Evolutionary conservation across 2,329 filamentous ascomycete species (phyloP).

Genomic region (Penicillium verrucosum): DNA sequence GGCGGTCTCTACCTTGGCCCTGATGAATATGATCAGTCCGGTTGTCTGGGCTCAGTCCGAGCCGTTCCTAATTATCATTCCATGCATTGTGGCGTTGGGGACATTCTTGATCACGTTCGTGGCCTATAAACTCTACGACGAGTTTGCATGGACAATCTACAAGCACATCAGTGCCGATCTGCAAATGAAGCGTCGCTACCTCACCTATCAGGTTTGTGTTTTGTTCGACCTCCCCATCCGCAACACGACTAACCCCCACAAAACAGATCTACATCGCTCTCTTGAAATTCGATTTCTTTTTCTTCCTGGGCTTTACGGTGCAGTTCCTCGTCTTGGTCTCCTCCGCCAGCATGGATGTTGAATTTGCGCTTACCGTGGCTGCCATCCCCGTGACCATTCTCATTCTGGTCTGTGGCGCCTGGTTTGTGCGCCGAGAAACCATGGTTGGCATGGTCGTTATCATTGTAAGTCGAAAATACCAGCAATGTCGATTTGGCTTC

Average conservation of each 20-base stretch:
- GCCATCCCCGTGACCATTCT: constrained; percentile 88
- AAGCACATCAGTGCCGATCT: constrained; percentile 98
- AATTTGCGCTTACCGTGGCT: constrained; percentile 81
- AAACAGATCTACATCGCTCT: constrained; percentile 90
- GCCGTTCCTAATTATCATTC: constrained; percentile 80
- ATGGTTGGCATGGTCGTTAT: constrained; percentile 71
- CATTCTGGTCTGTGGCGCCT: constrained; percentile 81
- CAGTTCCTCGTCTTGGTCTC: constrained; percentile 94
- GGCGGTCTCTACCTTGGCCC: constrained; percentile 59
- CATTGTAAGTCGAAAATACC: constrained; percentile 54
- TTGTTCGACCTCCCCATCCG: background rate
- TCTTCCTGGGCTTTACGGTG: constrained; percentile 97
- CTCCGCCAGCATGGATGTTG: constrained; percentile 62
- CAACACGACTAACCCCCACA: constrained; percentile 18
- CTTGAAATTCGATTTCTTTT: constrained; percentile 99
- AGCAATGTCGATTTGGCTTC: constrained; percentile 6
- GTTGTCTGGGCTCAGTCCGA: constrained; percentile 67
- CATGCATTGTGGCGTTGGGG: constrained; percentile 73
- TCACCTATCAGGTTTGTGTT: constrained; percentile 80
- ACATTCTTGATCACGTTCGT: constrained; percentile 71
- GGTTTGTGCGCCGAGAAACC: constrained; percentile 80
- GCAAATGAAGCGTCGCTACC: constrained; percentile 92
- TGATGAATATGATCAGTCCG: constrained; percentile 44
- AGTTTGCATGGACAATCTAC: constrained; percentile 99
- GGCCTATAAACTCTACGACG: constrained; percentile 94